These are phyloP conservation scores for Cadophora luteo-olivacea DNA, from an alignment of 2,329 filamentous ascomycete species.

Conservation along the genomic window DNA sequence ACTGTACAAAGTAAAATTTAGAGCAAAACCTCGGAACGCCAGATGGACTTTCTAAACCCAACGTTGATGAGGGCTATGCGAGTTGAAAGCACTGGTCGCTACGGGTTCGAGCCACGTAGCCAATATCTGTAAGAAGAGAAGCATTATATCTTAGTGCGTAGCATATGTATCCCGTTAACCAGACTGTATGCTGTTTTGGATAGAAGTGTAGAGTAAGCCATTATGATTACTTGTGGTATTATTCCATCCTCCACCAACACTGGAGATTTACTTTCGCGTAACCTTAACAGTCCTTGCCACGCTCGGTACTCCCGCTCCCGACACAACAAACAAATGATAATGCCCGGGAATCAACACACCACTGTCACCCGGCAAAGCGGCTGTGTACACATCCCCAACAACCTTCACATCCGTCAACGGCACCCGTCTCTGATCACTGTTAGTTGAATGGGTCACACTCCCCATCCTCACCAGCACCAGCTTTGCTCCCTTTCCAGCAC, in stretches of 20 bases:
- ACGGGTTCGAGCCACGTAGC: neutral
- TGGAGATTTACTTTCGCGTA: neutral
- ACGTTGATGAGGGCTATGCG: neutral
- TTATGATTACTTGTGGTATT: neutral
- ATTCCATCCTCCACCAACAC: neutral
- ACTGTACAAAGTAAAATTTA: no score
- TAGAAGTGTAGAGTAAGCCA: neutral
- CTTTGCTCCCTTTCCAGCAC: neutral
- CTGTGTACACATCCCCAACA: conserved; percentile 12
- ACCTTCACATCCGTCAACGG: conserved; percentile 45
- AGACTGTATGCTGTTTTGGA: neutral
- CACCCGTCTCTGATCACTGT: conserved; percentile 64
- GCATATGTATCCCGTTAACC: neutral
- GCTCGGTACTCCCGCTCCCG: conserved; percentile 13
- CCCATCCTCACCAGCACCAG: conserved; percentile 17
- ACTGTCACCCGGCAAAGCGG: conserved; percentile 11
- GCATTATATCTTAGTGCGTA: neutral
- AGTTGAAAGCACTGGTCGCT: neutral
- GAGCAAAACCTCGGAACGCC: neutral
- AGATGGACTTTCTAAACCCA: neutral
- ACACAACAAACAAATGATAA: conserved; percentile 21
- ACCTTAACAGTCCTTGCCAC: conserved; percentile 15
- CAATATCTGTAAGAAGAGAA: neutral
- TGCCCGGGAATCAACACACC: conserved; percentile 16
- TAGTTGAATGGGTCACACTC: conserved; percentile 59